Percentiles rank a stretch among this genome's conserved stretches.
Evolutionary conservation across 805 yeast species (phyloP).

Genomic region (Danielia oregonensis): DNA sequence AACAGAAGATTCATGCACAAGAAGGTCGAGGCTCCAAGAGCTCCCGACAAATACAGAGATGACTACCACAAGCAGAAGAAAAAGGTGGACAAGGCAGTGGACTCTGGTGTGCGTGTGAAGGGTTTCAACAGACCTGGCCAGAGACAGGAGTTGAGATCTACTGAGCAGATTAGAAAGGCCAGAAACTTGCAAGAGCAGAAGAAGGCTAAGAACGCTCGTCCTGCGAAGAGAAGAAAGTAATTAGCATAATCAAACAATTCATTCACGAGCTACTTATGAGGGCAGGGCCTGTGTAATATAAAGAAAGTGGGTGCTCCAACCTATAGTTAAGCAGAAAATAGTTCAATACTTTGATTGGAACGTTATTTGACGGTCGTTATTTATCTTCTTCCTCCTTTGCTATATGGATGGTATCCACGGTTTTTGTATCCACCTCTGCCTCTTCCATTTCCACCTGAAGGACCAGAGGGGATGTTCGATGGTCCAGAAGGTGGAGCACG

Average conservation of each 20-base stretch:
- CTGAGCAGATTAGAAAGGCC: constrained; percentile 74
- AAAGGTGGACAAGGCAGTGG: constrained; percentile 76
- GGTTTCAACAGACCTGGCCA: constrained; percentile 53
- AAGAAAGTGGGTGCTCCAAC: too few relatives aligned
- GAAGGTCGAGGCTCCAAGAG: constrained; percentile 71
- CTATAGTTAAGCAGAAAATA: background rate
- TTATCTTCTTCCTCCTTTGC: constrained; percentile 34
- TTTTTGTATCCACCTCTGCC: constrained; percentile 22
- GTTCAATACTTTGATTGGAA: background rate
- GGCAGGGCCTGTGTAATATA: too few relatives aligned
- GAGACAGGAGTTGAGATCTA: constrained; percentile 56
- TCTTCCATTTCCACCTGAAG: constrained; percentile 10
- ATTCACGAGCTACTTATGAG: too few relatives aligned
- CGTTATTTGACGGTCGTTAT: background rate
- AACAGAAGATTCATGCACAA: constrained; percentile 65
- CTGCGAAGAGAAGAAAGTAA: constrained; percentile 31
- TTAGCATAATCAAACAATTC: too few relatives aligned
- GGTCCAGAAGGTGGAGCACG: constrained; percentile 40
- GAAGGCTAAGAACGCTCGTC: constrained; percentile 83
- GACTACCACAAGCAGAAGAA: constrained; percentile 79
- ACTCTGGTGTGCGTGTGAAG: constrained; percentile 67
- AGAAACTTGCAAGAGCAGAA: constrained; percentile 69
- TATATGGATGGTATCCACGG: constrained; percentile 42
- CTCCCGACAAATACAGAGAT: constrained; percentile 89
- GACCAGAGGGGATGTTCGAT: too few relatives aligned